Conservation (phyloP, 768 basidiomycete genomes). For the Clavulina sp. region DNA sequence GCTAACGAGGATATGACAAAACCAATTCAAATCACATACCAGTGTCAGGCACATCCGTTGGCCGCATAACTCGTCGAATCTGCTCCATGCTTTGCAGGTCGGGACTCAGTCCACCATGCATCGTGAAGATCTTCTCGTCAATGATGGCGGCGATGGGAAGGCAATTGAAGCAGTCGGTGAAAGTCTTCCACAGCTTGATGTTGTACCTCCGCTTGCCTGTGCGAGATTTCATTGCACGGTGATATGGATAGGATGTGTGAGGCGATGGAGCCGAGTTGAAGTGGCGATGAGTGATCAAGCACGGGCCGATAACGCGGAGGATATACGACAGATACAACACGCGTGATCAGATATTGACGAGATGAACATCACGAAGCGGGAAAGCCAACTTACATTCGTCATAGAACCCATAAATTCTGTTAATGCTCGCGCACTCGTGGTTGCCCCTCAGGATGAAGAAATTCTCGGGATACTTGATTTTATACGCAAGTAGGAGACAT, state of each 20-base stretch:
- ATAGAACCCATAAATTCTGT: constrained; percentile 99
- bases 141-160: constrained; percentile 98
- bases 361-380: too few species aligned
- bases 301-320: too few species aligned
- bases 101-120: constrained; percentile 95
- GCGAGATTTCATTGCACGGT: too few species aligned
- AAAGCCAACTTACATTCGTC: constrained; percentile 74
- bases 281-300: too few species aligned
- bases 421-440: constrained; percentile 98
- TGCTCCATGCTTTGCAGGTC: constrained; percentile 99
- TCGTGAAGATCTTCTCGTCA: constrained; percentile 99
- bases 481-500: constrained; percentile 95
- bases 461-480: constrained; percentile 99
- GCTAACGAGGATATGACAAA: not conserved
- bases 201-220: constrained; percentile 99
- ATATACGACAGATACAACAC: too few species aligned
- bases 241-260: too few species aligned
- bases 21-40: constrained; percentile 32
- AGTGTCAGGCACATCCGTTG: constrained; percentile 97
- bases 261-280: too few species aligned
- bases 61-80: constrained; percentile 96
- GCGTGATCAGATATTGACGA: too few species aligned
- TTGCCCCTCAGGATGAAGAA: constrained; percentile 99
- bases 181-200: constrained; percentile 99
- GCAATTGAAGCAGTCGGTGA: constrained; percentile 99